A percentile compares a stretch with the other conserved stretches of the same genome.
phyloP scores from a whole-genome alignment of 495 filamentous ascomycete species.

The Penicillium cosmopolitanum region DNA sequence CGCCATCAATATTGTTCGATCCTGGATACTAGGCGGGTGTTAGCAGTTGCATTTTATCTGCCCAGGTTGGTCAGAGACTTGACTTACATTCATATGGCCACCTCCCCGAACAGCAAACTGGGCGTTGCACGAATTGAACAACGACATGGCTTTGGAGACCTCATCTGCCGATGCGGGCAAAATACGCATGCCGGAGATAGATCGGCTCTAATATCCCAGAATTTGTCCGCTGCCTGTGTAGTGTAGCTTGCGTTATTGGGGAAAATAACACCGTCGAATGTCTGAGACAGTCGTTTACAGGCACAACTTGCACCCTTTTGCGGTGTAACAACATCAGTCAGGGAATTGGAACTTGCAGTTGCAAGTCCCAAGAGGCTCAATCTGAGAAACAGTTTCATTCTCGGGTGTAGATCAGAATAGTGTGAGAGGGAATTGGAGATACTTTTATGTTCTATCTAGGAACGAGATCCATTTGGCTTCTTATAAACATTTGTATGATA shows the following conservation, averaged over 20 bases:
- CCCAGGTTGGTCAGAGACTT: no score
- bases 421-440: background rate
- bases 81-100: conserved; percentile 38
- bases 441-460: background rate
- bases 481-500: background rate
- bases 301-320: conserved; percentile 25
- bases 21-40: conserved; percentile 28
- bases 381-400: conserved; percentile 39
- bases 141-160: conserved; percentile 27
- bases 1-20: conserved; percentile 36
- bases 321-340: conserved; percentile 8
- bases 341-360: conserved; percentile 5
- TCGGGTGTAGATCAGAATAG: background rate
- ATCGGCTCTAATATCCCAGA: conserved; percentile 33
- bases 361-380: conserved; percentile 33
- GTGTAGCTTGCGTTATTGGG: conserved; percentile 24
- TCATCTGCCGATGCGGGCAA: conserved; percentile 30
- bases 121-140: conserved; percentile 26
- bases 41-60: background rate
- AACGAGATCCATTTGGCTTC: background rate
- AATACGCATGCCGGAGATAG: conserved; percentile 40
- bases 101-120: conserved; percentile 43
- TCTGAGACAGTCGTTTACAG: conserved; percentile 23
- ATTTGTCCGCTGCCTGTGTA: conserved; percentile 16
- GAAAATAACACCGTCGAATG: conserved; percentile 8